Evolutionary conservation across 1,284 basidiomycete genomes (phyloP).

Genomic region (Heterobasidion annosum): DNA sequence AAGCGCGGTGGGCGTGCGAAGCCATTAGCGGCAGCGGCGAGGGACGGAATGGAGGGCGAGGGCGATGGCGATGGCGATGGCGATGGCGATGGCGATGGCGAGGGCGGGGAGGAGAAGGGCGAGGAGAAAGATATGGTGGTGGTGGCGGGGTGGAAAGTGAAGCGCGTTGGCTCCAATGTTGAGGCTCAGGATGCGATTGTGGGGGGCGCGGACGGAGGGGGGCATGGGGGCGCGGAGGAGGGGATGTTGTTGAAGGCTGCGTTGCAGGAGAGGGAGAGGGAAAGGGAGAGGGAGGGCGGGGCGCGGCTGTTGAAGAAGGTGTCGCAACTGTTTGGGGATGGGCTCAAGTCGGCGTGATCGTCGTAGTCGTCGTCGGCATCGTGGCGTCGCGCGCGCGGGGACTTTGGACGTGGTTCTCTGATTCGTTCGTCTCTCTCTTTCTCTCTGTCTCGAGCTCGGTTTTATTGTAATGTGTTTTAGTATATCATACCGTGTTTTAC

Average conservation of each 20-base stretch:
- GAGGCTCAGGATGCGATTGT: neutral
- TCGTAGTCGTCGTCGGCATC: neutral
- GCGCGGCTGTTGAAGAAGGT: conserved; percentile 10
- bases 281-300: conserved; percentile 2
- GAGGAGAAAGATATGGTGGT: neutral
- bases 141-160: neutral
- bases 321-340: conserved; percentile 12
- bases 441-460: neutral
- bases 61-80: neutral
- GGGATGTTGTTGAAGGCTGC: neutral
- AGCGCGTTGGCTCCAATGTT: neutral
- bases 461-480: no score
- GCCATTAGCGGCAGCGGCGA: conserved; percentile 3
- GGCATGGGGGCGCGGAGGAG: neutral
- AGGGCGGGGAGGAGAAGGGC: neutral
- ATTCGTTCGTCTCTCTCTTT: neutral
- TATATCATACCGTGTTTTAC: no score
- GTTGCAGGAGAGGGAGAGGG: neutral
- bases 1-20: conserved; percentile 1
- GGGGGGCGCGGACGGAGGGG: neutral
- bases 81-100: neutral
- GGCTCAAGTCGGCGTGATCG: neutral
- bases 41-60: conserved; percentile 2
- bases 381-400: neutral
- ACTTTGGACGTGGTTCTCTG: neutral